phyloP scores from a whole-genome alignment of 2,329 filamentous ascomycete genomes.

The Aspergillus pseudotamarii region DNA sequence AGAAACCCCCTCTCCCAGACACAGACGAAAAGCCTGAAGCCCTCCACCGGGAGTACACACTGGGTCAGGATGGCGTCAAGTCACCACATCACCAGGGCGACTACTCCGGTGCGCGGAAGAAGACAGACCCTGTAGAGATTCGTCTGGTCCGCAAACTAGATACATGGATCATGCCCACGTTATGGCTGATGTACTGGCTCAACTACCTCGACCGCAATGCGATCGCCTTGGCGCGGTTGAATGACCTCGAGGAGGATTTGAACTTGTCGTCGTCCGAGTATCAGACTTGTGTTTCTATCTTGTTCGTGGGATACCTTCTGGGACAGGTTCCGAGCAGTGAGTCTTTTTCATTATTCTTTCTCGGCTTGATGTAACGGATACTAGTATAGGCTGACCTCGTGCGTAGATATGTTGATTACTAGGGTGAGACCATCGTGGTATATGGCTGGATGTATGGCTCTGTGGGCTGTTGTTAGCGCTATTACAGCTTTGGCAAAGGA shows the following conservation, averaged over 20 bases:
- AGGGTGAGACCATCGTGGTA: conserved; percentile 46
- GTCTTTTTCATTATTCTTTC: background rate
- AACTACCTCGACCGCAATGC: conserved; percentile 35
- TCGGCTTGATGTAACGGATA: too few species aligned
- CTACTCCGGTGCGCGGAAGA: conserved; percentile 44
- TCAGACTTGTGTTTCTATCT: conserved; percentile 31
- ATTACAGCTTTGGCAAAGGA: conserved; percentile 38
- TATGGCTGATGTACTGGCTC: conserved; percentile 42
- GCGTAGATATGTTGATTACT: conserved; percentile 35
- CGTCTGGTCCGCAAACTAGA: conserved; percentile 42
- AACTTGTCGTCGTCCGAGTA: conserved; percentile 31
- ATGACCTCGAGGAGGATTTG: conserved; percentile 31
- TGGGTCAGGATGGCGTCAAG: conserved; percentile 17
- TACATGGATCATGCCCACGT: conserved; percentile 40
- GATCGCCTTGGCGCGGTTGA: conserved; percentile 34
- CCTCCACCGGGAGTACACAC: conserved; percentile 17
- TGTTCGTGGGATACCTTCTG: conserved; percentile 29
- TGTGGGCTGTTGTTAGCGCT: conserved; percentile 34
- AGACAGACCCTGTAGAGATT: conserved; percentile 43
- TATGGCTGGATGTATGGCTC: conserved; percentile 39
- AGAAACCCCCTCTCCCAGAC: conserved; percentile 5
- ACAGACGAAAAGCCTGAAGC: conserved; percentile 11
- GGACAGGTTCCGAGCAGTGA: conserved; percentile 23
- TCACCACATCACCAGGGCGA: conserved; percentile 25
- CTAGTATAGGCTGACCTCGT: background rate